Conservation (phyloP, 768 basidiomycete genomes). For the Pulveroboletus sp. region DNA sequence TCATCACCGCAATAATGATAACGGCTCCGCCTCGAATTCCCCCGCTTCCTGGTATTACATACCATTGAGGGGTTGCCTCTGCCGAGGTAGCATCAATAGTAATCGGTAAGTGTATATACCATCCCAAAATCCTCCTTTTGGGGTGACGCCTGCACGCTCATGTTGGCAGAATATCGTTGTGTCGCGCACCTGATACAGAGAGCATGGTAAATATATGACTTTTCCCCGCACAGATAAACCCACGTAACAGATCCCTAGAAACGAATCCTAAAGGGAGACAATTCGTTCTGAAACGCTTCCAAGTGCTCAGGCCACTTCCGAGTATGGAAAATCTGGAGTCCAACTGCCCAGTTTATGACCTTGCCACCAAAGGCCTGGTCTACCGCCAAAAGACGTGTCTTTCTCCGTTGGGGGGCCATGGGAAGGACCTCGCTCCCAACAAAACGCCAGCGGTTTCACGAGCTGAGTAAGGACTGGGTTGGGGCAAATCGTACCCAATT, state of each 20-base stretch:
- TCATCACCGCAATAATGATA: neutral
- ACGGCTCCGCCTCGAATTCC: too few relatives aligned
- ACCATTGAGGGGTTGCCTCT: too few relatives aligned
- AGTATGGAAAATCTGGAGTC: slow-evolving; percentile 9
- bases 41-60: too few relatives aligned
- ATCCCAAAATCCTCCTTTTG: neutral
- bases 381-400: slow-evolving; percentile 7
- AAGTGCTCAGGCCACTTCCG: neutral
- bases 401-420: neutral
- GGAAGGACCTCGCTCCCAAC: slow-evolving; percentile 20
- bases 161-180: neutral
- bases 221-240: neutral
- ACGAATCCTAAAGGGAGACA: neutral
- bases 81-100: too few relatives aligned
- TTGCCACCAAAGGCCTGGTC: slow-evolving; percentile 42
- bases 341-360: slow-evolving; percentile 18
- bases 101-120: neutral
- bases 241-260: neutral
- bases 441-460: slow-evolving; percentile 18
- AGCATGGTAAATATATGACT: neutral
- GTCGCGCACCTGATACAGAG: neutral
- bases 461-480: slow-evolving; percentile 20
- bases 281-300: too few relatives aligned
- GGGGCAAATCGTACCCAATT: slow-evolving; percentile 14
- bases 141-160: neutral